Evolutionary conservation across 2,329 filamentous ascomycete species (phyloP), one percentile per base, ranked within the genome.

Genomic region (Thermoascus crustaceus): DNA sequence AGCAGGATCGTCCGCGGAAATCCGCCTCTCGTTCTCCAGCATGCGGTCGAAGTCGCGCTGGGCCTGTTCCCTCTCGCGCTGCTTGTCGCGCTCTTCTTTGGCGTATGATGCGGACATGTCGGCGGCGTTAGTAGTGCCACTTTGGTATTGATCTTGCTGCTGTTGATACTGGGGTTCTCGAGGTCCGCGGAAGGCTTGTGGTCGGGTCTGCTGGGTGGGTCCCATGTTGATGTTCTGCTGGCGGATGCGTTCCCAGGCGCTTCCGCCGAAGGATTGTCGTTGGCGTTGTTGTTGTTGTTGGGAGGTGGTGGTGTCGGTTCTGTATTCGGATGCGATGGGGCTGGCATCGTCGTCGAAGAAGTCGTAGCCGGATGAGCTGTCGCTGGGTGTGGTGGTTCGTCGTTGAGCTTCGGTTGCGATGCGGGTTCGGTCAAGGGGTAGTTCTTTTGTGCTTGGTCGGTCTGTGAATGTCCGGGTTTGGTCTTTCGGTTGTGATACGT

Each of bases 41-140:
- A 68, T 50, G 7, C 49, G 49, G 39, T 68, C 60, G 34, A 68
- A 68, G 3, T 67, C 60, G 6, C 54, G 57, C 37, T 64, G 64
- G 3, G 64, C 61, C 35, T 58, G 52, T 25, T 65, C 56, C 31
- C 54, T 52, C 17, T 61, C 57, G 4, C 48, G 45, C 16, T 45
- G 46, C 11, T 42, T 41, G 3, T 48, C 50, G 5, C 38, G 42
- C 7, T 50, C 52, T 2, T 38, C 14, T 2, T 13, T 22, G 7
- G 31, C 13, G 24, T 43, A 38, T 6, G 25, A 29, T 7, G 33
- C 31, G 29, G 32, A 41, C 8, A 31, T 19, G 5, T 35, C 22
- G 19, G 9, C n/a, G 23, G 30, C 9, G 17, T 35, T 24, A n/a
- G n/a, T n/a, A n/a, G n/a, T n/a, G n/a, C n/a, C n/a, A n/a, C n/a